Evolutionary conservation across 2,329 filamentous ascomycete species (phyloP), one percentile per base, ranked within the genome.

Genomic region (Alternaria sp.): DNA sequence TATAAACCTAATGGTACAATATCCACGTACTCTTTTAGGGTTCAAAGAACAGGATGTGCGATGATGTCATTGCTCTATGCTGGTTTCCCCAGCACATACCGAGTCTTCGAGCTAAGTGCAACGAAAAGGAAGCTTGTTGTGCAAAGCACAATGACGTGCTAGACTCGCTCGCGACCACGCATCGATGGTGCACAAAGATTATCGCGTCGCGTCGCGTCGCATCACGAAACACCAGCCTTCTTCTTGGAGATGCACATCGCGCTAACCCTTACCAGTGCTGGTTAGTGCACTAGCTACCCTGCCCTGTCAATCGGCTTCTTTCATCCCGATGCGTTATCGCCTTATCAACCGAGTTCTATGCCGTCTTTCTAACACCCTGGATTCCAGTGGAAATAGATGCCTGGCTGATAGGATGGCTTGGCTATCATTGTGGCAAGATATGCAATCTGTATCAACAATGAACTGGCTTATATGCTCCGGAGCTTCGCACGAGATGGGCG

Each of bases 291-390:
- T 38, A 22, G 30, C 41, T 16, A 12, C 9, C 30, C 32, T 36
- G 12, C 32, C 22, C 18, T 43, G 28, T 32, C 43, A 16, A 32
- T 58, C 48, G 49, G 55, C 55, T 47, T 41, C 53, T 58, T 58
- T 58, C 26, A 20, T 58, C 26, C 55, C 55, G 55, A 53, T 2
- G 28, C 28, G 32, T 28, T 48, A 47, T 54, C 55, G 26, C 26
- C 18, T 53, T 58, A 47, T 47, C 48, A 47, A 32, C 38, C 42
- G 18, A 46, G 4, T 26, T n/a, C 32, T 38, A 18, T 30, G 32
- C n/a, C 26, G 32, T 46, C 7, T 43, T 22, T 36, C 54, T 3
- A 38, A 14, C 14, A 36, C 30, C 16, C 26, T 36, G 14, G 32
- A 36, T 36, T 36, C 32, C 14, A 16, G 46, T 34, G 22, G 14